These are phyloP conservation scores for Metrosideros polymorpha DNA, from an alignment of 441 rosid genomes.

Conservation along the genomic window DNA sequence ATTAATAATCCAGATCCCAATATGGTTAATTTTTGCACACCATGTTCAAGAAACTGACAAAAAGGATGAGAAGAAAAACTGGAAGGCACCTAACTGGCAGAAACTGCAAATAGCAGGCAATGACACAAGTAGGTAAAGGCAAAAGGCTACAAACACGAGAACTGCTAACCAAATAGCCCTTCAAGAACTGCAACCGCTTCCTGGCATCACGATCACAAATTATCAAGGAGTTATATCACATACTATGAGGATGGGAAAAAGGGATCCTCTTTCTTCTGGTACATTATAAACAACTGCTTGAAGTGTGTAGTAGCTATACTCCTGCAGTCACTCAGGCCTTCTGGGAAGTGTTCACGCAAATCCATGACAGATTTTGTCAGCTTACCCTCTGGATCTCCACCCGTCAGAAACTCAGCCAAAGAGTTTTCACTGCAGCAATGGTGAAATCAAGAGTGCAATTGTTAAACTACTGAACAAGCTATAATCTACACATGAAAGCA, in stretches of 20 bases:
- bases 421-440: not conserved
- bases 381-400: constrained; percentile 19
- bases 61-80: not conserved
- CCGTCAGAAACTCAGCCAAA: constrained; percentile 14
- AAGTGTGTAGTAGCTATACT: constrained; percentile 2
- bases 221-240: not conserved
- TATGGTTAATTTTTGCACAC: not conserved
- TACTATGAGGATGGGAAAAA: constrained; percentile 3
- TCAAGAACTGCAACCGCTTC: not conserved
- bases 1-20: not conserved
- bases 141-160: not conserved
- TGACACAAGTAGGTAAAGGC: not conserved
- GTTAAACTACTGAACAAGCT: not conserved
- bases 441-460: not conserved
- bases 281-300: constrained; percentile 22
- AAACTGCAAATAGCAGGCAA: not conserved
- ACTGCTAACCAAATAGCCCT: not conserved
- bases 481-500: not conserved
- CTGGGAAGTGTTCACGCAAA: constrained; percentile 3
- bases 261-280: constrained; percentile 12
- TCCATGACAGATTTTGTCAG: constrained; percentile 18
- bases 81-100: not conserved
- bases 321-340: constrained; percentile 17
- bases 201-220: not conserved
- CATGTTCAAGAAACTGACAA: not conserved